phyloP scores from a whole-genome alignment of 2,329 filamentous ascomycete genomes.

The Fusarium denticulatum region DNA sequence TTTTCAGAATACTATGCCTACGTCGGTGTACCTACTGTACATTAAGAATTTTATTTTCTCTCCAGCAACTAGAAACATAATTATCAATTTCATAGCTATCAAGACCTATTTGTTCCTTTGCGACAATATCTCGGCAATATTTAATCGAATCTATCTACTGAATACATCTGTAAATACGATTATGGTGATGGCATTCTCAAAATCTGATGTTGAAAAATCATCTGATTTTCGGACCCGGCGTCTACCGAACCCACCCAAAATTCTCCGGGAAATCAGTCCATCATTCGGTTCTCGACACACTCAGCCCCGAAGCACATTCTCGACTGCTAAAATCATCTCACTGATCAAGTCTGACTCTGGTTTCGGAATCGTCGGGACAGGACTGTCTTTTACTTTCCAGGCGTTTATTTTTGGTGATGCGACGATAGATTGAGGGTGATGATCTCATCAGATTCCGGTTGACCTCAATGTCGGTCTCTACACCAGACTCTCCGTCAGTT shows the following conservation, averaged over 20 bases:
- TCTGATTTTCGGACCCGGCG: slow-evolving; percentile 30
- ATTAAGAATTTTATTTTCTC: background rate
- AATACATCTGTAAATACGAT: background rate
- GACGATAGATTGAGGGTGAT: background rate
- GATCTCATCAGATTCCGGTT: background rate
- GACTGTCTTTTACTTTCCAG: no score
- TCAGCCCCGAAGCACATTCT: background rate
- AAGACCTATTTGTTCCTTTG: accelerated
- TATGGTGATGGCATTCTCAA: background rate
- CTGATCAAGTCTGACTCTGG: background rate
- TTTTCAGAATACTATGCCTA: background rate
- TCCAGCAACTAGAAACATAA: no score
- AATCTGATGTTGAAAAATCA: background rate
- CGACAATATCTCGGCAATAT: accelerated
- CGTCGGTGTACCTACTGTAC: no score
- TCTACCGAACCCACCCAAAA: slow-evolving; percentile 22
- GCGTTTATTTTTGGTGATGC: no score
- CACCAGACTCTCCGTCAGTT: no score
- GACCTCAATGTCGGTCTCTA: background rate
- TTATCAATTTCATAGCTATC: background rate
- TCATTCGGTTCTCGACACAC: slow-evolving; percentile 6
- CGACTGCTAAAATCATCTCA: background rate
- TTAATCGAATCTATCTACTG: no score
- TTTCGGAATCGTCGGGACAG: background rate
- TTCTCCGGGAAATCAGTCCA: slow-evolving; percentile 25